phyloP scores from a whole-genome alignment of 129 eudicot species.

The Arctium lappa region DNA sequence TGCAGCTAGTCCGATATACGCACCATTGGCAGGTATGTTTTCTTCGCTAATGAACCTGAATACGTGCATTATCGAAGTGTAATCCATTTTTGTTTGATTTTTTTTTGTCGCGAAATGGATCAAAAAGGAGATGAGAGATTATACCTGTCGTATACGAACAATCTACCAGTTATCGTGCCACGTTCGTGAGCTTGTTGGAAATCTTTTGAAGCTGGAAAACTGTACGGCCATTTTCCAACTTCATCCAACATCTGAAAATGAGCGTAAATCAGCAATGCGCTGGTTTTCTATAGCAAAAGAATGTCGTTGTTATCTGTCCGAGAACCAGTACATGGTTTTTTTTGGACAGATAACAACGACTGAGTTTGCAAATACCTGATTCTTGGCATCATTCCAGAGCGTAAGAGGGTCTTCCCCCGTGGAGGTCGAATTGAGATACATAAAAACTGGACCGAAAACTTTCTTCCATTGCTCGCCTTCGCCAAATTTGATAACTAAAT shows the following conservation, averaged over 20 bases:
- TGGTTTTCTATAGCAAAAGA: neutral
- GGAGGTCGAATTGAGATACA: conserved; percentile 48
- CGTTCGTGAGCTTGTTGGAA: conserved; percentile 31
- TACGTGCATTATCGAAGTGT: conserved; percentile 3
- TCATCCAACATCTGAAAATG: conserved; percentile 41
- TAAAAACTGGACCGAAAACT: conserved; percentile 86
- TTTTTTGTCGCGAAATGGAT: neutral
- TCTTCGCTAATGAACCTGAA: conserved; percentile 37
- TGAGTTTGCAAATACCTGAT: conserved; percentile 28
- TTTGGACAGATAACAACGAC: neutral
- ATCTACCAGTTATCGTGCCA: conserved; percentile 43
- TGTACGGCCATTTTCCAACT: conserved; percentile 51
- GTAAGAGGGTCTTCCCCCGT: conserved; percentile 40
- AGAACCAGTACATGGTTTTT: neutral
- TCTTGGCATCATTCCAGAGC: conserved; percentile 73
- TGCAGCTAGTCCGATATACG: conserved; percentile 72
- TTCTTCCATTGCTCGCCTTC: conserved; percentile 84
- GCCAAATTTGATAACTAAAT: conserved; percentile 58
- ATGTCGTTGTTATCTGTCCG: neutral
- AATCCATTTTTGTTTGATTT: neutral
- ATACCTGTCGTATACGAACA: conserved; percentile 44
- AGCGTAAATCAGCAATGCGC: neutral
- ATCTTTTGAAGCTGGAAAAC: conserved; percentile 50
- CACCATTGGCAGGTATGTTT: conserved; percentile 40
- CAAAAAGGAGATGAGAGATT: neutral